phyloP scores from a whole-genome alignment of 495 filamentous ascomycete genomes.

The Penicillium robsamsonii region DNA sequence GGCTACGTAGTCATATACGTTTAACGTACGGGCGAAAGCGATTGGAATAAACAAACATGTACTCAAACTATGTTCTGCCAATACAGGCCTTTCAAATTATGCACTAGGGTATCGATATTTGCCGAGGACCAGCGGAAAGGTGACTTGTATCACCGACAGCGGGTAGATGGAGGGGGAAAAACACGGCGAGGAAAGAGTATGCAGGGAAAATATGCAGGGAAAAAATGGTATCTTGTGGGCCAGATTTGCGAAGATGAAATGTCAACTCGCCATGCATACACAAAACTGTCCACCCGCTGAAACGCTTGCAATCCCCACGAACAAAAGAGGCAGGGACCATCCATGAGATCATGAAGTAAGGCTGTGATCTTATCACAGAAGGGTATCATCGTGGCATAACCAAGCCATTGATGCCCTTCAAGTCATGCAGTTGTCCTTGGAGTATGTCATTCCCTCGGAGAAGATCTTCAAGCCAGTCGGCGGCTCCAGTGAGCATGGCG shows the following conservation, averaged over 20 bases:
- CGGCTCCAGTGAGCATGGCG: conserved; percentile 66
- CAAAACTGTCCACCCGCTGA: conserved; percentile 15
- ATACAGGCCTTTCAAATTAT: conserved; percentile 5
- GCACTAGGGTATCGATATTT: conserved; percentile 14
- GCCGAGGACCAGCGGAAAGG: conserved; percentile 1
- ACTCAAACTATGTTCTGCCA: not conserved
- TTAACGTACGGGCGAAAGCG: not conserved
- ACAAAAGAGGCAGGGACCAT: conserved; percentile 11
- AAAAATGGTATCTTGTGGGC: conserved; percentile 24
- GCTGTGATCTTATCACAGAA: conserved; percentile 25
- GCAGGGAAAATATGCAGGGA: not conserved
- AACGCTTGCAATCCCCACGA: conserved; percentile 15
- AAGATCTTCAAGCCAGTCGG: conserved; percentile 72
- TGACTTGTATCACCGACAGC: conserved; percentile 4
- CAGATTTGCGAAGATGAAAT: conserved; percentile 10
- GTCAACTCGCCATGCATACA: conserved; percentile 14
- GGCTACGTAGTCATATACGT: not conserved
- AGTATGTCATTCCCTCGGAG: conserved; percentile 62
- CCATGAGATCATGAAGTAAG: conserved; percentile 13
- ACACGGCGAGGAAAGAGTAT: not conserved
- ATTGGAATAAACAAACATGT: not conserved
- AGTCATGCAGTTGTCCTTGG: conserved; percentile 41
- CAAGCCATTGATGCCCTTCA: conserved; percentile 44
- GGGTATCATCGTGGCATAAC: conserved; percentile 41
- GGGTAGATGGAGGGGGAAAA: not conserved